A percentile compares a stretch with the other conserved stretches of the same genome.
Conservation (phyloP, 805 yeast species). For the Candida pseudofarinosa region DNA sequence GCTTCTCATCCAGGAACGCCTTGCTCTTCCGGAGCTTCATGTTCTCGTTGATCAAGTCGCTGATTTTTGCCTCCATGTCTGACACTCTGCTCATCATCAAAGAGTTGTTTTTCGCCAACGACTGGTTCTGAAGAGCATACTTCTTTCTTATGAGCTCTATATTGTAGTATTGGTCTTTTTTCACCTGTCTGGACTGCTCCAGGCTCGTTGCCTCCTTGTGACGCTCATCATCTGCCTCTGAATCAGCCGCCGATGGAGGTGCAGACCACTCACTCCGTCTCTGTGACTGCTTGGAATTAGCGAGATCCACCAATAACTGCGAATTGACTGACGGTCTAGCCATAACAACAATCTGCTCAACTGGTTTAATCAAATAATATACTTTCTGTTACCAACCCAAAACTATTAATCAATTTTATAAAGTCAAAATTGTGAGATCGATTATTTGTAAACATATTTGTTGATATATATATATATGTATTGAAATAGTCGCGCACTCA, state of each 20-base stretch:
- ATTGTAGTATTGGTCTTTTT: slow-evolving; percentile 1
- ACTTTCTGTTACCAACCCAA: background rate
- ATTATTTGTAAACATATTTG: background rate
- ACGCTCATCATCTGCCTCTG: background rate
- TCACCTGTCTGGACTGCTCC: slow-evolving; percentile 1
- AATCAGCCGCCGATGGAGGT: background rate
- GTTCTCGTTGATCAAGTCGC: slow-evolving; percentile 50
- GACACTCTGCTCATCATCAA: slow-evolving; percentile 46
- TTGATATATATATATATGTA: background rate
- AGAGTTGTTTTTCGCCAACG: slow-evolving; percentile 59
- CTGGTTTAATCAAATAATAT: background rate
- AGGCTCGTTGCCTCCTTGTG: background rate
- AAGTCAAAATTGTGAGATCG: background rate
- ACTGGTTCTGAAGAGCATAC: slow-evolving; percentile 47
- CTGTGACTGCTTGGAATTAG: slow-evolving; percentile 1
- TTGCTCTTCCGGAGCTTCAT: slow-evolving; percentile 35
- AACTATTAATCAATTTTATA: no score
- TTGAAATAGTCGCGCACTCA: background rate
- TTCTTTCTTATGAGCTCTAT: slow-evolving; percentile 23
- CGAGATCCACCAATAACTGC: slow-evolving; percentile 11
- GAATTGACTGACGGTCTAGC: slow-evolving; percentile 17
- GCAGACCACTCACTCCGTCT: slow-evolving; percentile 2
- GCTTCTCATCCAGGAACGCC: slow-evolving; percentile 22
- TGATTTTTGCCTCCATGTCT: slow-evolving; percentile 49
- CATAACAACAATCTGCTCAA: slow-evolving; percentile 6